A percentile compares a stretch with the other conserved stretches of the same genome.
These are phyloP conservation scores for Fusarium sambucinum DNA, from an alignment of 2,329 filamentous ascomycete species.

Conservation along the genomic window DNA sequence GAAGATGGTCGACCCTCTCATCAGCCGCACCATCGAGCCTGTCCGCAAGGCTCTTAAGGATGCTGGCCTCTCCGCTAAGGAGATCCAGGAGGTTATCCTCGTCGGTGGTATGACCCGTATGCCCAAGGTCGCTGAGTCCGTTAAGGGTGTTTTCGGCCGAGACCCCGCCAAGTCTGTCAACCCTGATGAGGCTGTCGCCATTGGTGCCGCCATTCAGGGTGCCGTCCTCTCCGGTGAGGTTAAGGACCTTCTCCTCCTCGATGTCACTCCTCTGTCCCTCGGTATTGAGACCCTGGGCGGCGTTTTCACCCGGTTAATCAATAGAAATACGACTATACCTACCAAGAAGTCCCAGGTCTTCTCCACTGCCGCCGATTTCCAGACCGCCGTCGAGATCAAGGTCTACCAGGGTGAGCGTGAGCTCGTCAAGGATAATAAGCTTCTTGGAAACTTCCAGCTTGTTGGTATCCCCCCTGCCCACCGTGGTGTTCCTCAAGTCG, in stretches of 20 bases:
- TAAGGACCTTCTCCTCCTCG: slow-evolving; percentile 93
- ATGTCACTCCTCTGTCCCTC: slow-evolving; percentile 94
- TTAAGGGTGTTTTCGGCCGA: slow-evolving; percentile 96
- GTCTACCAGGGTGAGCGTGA: slow-evolving; percentile 99
- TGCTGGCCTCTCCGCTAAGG: slow-evolving; percentile 88
- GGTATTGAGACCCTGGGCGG: slow-evolving; percentile 98
- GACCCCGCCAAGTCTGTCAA: slow-evolving; percentile 98
- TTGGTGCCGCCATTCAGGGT: slow-evolving; percentile 97
- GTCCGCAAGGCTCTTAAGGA: slow-evolving; percentile 98
- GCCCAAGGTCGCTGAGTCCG: slow-evolving; percentile 96
- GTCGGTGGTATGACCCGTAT: slow-evolving; percentile 99
- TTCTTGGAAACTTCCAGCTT: slow-evolving; percentile 99
- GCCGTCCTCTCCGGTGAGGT: slow-evolving; percentile 96
- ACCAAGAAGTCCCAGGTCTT: slow-evolving; percentile 99
- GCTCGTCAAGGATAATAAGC: slow-evolving; percentile 98
- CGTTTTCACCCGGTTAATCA: slow-evolving; percentile 98
- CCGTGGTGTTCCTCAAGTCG: slow-evolving; percentile 94
- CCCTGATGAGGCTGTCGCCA: slow-evolving; percentile 97
- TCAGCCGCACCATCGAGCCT: slow-evolving; percentile 87
- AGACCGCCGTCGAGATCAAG: slow-evolving; percentile 99
- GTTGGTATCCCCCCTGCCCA: slow-evolving; percentile 96
- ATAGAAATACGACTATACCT: slow-evolving; percentile 98
- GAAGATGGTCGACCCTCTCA: slow-evolving; percentile 89
- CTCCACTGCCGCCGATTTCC: slow-evolving; percentile 97
- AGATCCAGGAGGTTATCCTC: slow-evolving; percentile 97